phyloP scores from a whole-genome alignment of 2,329 filamentous ascomycete species.

The Aspergillus neotritici region DNA sequence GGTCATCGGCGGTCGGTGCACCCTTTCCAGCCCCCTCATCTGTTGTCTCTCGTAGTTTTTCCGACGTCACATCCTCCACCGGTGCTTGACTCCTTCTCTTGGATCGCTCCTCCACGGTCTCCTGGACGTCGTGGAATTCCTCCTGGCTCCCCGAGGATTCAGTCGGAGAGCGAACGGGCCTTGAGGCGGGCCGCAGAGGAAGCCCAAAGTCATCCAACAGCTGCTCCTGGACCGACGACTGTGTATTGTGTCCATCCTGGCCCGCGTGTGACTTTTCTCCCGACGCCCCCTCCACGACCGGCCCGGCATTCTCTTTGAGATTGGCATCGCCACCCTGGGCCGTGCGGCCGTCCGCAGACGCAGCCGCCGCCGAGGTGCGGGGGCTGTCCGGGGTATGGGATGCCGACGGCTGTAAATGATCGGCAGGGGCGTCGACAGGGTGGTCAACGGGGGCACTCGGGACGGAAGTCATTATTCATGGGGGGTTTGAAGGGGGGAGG shows the following conservation, averaged over 20 bases:
- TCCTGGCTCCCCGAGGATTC: conserved; percentile 14
- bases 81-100: background rate
- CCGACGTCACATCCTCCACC: background rate
- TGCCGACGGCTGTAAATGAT: conserved; percentile 6
- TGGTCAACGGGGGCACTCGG: conserved; percentile 22
- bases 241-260: conserved; percentile 3
- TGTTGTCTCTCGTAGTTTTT: background rate
- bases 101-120: conserved; percentile 4
- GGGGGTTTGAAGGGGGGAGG: conserved; percentile 1
- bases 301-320: conserved; percentile 14
- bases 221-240: conserved; percentile 11
- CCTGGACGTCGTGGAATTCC: conserved; percentile 17
- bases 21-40: background rate
- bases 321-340: conserved; percentile 7
- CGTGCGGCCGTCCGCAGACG: conserved; percentile 5
- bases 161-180: conserved; percentile 11
- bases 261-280: conserved; percentile 3
- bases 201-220: conserved; percentile 38
- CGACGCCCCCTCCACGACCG: conserved; percentile 1
- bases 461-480: conserved; percentile 30
- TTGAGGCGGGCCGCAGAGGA: conserved; percentile 28
- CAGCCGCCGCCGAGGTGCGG: conserved; percentile 10
- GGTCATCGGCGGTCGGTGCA: conserved; percentile 1
- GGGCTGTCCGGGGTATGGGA: conserved; percentile 9
- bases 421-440: conserved; percentile 21